These are phyloP conservation scores for Kluyveromyces starmeri DNA, from an alignment of 805 yeast genomes.

Conservation along the genomic window DNA sequence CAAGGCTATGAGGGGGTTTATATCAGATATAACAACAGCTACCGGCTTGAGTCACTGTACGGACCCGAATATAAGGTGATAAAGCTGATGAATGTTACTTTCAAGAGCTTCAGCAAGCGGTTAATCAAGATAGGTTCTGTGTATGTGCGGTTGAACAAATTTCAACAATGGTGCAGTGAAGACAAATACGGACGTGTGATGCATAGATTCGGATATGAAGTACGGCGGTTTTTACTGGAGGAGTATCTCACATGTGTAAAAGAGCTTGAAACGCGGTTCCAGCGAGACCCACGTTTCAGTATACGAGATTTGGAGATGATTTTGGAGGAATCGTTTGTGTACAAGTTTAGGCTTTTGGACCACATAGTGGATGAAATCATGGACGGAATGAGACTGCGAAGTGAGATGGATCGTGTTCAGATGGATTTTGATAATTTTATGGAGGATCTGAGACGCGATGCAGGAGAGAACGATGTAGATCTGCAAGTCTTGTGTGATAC, in stretches of 20 bases:
- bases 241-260: constrained; percentile 30
- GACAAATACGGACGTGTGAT: constrained; percentile 59
- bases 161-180: constrained; percentile 49
- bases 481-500: constrained; percentile 39
- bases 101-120: constrained; percentile 59
- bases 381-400: constrained; percentile 35
- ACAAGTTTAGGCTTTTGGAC: constrained; percentile 42
- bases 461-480: constrained; percentile 28
- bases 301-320: constrained; percentile 51
- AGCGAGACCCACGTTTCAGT: constrained; percentile 42
- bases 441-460: constrained; percentile 28
- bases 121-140: constrained; percentile 55
- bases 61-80: constrained; percentile 67
- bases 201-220: constrained; percentile 60
- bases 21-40: constrained; percentile 57
- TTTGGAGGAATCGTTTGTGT: constrained; percentile 29
- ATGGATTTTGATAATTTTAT: constrained; percentile 36
- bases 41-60: constrained; percentile 19
- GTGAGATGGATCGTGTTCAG: constrained; percentile 27
- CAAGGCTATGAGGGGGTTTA: constrained; percentile 72
- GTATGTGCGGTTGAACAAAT: constrained; percentile 48
- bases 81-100: constrained; percentile 61
- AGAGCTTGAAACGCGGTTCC: constrained; percentile 46
- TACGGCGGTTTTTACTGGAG: constrained; percentile 37
- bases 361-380: constrained; percentile 46